Evolutionary conservation across 2,329 filamentous ascomycete genomes (phyloP), one percentile per base, ranked within the genome.

Genomic region (Lizonia empirigonia): DNA sequence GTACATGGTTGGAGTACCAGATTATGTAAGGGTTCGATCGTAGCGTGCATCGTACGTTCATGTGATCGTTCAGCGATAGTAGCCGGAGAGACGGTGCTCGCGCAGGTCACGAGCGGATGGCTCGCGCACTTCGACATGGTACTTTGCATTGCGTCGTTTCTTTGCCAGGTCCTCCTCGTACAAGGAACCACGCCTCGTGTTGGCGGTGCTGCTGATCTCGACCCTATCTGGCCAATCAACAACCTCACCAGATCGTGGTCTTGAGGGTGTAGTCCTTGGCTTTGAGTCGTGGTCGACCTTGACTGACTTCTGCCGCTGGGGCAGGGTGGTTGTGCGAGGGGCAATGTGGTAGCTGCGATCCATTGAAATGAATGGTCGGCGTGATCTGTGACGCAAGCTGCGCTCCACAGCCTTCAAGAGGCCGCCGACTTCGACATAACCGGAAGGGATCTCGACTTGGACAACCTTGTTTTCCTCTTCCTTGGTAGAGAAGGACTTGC

Each of bases 361-460:
- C 69, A 76, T 76, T 65, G 71, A 75, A 58, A 78, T 66, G 54
- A 78, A 72, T 12, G 74, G 70, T 7, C 58, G 62, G 52, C 62
- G 66, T 42, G 63, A 69, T 50, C 65, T 68, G 64, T 65, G 67
- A 34, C 74, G 67, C 30, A 73, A 52, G 59, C 62, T 67, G 50
- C 74, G 73, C 56, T 77, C 74, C 50, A 75, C 72, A 24, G 74
- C 74, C 56, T 66, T 73, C 38, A 79, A 65, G 5, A 78, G 73
- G 32, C 68, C 62, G 23, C 64, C 64, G 33, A 74, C 68, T 47
- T 77, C 68, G 32, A 70, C 58, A 65, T 78, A 78, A 44, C 67
- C 69, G 29, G 69, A 65, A 12, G 75, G 75, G 38, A 79, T 64
- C 64, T 79, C 77, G 24, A 79, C 72, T 18, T 72, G 76, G 50